Percentiles rank a stretch among this genome's conserved stretches.
phyloP scores from a whole-genome alignment of 2,329 filamentous ascomycete genomes.

The Sordariomycetes sp. region DNA sequence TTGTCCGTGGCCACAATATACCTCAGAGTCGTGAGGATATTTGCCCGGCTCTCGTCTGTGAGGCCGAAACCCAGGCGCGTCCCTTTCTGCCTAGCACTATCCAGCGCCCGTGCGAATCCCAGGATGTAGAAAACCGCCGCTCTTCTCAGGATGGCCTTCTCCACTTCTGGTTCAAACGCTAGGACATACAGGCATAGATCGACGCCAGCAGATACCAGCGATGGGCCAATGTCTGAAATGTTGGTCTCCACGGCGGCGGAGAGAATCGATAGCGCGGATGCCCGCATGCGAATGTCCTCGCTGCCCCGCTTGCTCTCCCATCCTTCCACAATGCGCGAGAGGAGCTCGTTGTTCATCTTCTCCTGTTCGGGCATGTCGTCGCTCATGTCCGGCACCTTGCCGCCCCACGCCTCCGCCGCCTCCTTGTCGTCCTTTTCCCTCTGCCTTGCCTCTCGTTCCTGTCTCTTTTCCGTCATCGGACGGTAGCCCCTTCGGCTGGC shows the following conservation, averaged over 20 bases:
- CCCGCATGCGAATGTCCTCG: slow-evolving; percentile 60
- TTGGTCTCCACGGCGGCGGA: slow-evolving; percentile 49
- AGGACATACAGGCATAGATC: slow-evolving; percentile 55
- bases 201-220: slow-evolving; percentile 42
- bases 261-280: slow-evolving; percentile 59
- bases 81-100: slow-evolving; percentile 35
- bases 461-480: slow-evolving; percentile 45
- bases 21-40: slow-evolving; percentile 49
- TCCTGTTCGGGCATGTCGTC: slow-evolving; percentile 33
- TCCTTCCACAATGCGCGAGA: slow-evolving; percentile 50
- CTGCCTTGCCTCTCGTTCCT: slow-evolving; percentile 37
- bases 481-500: slow-evolving; percentile 53
- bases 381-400: slow-evolving; percentile 35
- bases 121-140: slow-evolving; percentile 55
- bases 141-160: slow-evolving; percentile 54
- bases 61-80: slow-evolving; percentile 41
- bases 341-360: slow-evolving; percentile 34
- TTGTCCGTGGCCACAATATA: slow-evolving; percentile 58
- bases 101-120: slow-evolving; percentile 49
- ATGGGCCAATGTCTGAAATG: slow-evolving; percentile 41
- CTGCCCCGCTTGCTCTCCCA: slow-evolving; percentile 57
- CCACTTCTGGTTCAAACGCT: slow-evolving; percentile 46
- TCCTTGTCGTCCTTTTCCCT: slow-evolving; percentile 35
- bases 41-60: slow-evolving; percentile 42
- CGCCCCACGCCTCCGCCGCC: slow-evolving; percentile 43